These are phyloP conservation scores for Hypoxylon sp. DNA, from an alignment of 2,329 filamentous ascomycete species.

Conservation along the genomic window DNA sequence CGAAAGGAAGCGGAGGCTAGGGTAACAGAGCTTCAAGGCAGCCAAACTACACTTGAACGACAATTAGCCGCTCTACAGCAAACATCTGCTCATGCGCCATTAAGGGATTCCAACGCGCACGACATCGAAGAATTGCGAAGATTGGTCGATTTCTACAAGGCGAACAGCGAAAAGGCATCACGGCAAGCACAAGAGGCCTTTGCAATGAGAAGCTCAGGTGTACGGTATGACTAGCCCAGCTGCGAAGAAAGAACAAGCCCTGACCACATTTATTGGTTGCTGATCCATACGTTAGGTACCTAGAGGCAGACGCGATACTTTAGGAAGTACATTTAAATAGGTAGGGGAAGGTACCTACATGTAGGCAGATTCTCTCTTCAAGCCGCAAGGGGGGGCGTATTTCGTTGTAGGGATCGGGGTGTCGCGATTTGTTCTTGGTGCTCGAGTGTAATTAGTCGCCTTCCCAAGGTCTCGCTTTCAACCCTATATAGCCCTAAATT, in stretches of 20 bases:
- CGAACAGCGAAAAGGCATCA: constrained; percentile 1
- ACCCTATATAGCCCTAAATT: not conserved
- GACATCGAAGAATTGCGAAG: not conserved
- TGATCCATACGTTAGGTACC: too few species aligned
- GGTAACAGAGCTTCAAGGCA: not conserved
- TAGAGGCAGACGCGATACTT: too few species aligned
- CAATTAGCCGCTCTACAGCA: not conserved
- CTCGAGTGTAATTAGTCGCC: not conserved
- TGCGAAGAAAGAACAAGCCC: not conserved
- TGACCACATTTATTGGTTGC: not conserved
- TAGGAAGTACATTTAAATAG: too few species aligned
- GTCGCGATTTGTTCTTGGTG: not conserved
- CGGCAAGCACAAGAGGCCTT: not conserved
- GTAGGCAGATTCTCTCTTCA: too few species aligned
- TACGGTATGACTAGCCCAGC: not conserved
- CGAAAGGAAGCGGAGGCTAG: not conserved
- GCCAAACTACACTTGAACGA: not conserved
- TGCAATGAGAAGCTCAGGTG: not conserved
- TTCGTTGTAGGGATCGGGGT: too few species aligned
- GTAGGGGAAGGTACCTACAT: too few species aligned
- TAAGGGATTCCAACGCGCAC: not conserved
- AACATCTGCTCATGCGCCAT: not conserved
- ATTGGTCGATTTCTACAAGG: constrained; percentile 3
- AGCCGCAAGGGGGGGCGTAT: too few species aligned
- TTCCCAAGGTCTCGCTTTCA: not conserved